A percentile compares a stretch with the other conserved stretches of the same genome.
phyloP scores from a whole-genome alignment of 2,329 filamentous ascomycete genomes.

The Cladosporium velox region DNA sequence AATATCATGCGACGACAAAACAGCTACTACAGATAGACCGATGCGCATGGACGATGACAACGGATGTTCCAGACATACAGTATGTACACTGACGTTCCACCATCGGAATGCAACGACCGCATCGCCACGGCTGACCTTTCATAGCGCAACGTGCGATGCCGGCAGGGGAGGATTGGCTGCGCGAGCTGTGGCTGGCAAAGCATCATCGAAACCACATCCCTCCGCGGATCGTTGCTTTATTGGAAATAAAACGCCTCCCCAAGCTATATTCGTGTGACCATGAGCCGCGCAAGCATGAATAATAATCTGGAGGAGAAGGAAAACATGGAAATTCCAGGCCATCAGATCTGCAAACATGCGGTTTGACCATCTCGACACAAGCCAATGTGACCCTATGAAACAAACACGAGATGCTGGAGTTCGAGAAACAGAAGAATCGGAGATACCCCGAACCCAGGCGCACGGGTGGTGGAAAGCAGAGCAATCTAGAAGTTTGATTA shows the following conservation, averaged over 20 bases:
- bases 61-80: background rate
- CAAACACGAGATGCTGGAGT: background rate
- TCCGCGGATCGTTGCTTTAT: conserved; percentile 14
- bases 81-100: background rate
- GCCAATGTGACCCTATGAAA: background rate
- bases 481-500: conserved; percentile 17
- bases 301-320: too few species aligned
- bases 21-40: background rate
- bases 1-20: background rate
- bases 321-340: background rate
- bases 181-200: conserved; percentile 11
- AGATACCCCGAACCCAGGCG: background rate
- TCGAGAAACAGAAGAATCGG: background rate
- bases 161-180: conserved; percentile 18
- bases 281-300: background rate
- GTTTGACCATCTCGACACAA: background rate
- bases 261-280: background rate
- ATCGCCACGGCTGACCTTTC: background rate
- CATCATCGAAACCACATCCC: conserved; percentile 5
- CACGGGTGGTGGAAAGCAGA: background rate
- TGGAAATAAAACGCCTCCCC: background rate
- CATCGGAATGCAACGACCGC: conserved; percentile 10
- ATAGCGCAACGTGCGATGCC: conserved; percentile 17
- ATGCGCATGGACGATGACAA: background rate
- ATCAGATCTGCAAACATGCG: background rate